Base-by-base conservation (phyloP, 2,329 filamentous ascomycete genomes). In the Colletotrichum sp. region DNA sequence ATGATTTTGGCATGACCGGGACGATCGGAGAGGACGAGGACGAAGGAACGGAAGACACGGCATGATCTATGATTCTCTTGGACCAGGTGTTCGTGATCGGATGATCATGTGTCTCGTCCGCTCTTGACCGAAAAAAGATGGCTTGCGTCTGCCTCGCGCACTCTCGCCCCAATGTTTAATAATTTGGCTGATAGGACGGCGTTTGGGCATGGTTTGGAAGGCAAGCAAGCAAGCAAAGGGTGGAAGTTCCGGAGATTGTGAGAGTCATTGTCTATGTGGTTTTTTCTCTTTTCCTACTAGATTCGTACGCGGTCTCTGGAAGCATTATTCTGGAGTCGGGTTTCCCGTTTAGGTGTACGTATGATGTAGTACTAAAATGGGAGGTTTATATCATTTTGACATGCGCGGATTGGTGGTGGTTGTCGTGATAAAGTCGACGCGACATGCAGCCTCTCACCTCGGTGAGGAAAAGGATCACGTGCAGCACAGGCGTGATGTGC, bases 11-110 rank as follows among this genome's bases (percentile, higher is more conserved):
- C 55, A 77, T 62, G 76, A 71, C 49, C 66, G 76, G 67, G 71
- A 77, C 66, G 78, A 76, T 44, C 32, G 30, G 66, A 66, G 52
- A 62, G 30, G 59, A 36, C 30, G 65, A 49, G 63, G 59, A 76
- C 74, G 74, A 74, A 69, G 70, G 68, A 75, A 76, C 67, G 66
- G 66, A 28, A 66, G 74, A 60, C 65, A 71, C 66, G 72, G 60
- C 71, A 76, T 76, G 75, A 76, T 76, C 60, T 76, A 75, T 75
- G 75, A 76, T 76, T 76, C 72, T 75, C 74, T 76, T 76, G 75
- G 75, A 71, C 75, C 75, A 67, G 75, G 75, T 75, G 75, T 76
- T 75, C 72, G 72, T 71, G 75, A 75, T 76, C 72, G 66, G 64
- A 75, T 63, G 62, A 76, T 76, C 72, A 76, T 75, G 67, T 76